Conservation (phyloP, 106 monocot genomes). For the Dactylorhiza incarnata region DNA sequence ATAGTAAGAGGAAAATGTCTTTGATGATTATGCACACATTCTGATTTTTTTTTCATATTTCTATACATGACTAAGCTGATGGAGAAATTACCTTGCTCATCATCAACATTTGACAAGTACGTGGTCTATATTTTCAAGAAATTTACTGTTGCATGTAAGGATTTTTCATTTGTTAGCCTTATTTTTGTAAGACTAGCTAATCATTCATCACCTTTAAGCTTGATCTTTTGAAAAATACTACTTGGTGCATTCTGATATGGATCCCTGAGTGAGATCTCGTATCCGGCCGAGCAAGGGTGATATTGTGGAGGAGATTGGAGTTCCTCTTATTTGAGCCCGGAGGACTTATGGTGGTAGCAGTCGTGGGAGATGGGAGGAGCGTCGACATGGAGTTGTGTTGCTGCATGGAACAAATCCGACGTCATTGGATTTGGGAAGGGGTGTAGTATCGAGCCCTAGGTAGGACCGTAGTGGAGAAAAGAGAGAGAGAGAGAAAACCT, state of each 20-base stretch:
- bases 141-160: not conserved
- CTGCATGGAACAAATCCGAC: no score
- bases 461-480: no score
- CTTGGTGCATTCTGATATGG: not conserved
- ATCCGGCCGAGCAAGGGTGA: no score
- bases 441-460: no score
- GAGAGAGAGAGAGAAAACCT: no score
- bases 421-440: no score
- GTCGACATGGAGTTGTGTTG: no score
- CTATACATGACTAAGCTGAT: conserved; percentile 20
- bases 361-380: no score
- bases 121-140: not conserved
- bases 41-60: not conserved
- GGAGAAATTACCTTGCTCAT: conserved; percentile 15
- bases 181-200: not conserved
- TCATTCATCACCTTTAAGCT: not conserved
- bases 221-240: not conserved
- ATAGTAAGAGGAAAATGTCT: not conserved
- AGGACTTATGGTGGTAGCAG: no score
- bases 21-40: not conserved
- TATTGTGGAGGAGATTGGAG: no score
- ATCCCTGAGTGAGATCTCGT: no score
- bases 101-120: conserved; percentile 25
- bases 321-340: no score
- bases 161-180: not conserved